phyloP scores from a whole-genome alignment of 352 stramenopile species.

The Globisporangium abappressorium region DNA sequence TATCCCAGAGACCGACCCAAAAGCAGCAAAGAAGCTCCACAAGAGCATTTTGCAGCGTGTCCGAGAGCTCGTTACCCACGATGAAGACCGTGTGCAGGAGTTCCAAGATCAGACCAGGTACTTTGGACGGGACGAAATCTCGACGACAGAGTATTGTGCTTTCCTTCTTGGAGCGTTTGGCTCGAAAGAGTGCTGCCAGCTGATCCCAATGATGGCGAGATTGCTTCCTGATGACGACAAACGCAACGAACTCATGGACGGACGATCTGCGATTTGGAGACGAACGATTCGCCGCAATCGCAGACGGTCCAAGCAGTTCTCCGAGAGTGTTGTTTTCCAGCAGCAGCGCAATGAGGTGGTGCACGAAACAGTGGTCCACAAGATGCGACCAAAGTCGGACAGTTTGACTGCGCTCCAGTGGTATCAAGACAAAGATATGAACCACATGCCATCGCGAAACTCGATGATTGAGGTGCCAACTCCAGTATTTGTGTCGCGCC shows the following conservation, averaged over 20 bases:
- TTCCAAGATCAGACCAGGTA: slow-evolving; percentile 81
- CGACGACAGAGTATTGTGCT: slow-evolving; percentile 71
- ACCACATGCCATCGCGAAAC: slow-evolving; percentile 9
- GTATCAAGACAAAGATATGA: slow-evolving; percentile 12
- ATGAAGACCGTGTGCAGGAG: slow-evolving; percentile 73
- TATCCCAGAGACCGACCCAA: slow-evolving; percentile 47
- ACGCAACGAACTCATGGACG: slow-evolving; percentile 55
- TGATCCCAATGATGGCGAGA: slow-evolving; percentile 71
- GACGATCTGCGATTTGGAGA: slow-evolving; percentile 58
- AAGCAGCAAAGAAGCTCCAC: slow-evolving; percentile 66
- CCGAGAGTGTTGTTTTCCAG: slow-evolving; percentile 65
- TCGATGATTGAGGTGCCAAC: slow-evolving; percentile 39
- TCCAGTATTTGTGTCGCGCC: neutral
- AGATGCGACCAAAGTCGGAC: slow-evolving; percentile 51
- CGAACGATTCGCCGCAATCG: slow-evolving; percentile 57
- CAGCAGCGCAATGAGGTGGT: slow-evolving; percentile 51
- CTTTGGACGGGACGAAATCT: slow-evolving; percentile 65
- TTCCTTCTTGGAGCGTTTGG: slow-evolving; percentile 71
- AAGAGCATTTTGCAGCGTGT: slow-evolving; percentile 70
- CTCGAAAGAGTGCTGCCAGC: slow-evolving; percentile 60
- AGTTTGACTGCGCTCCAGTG: slow-evolving; percentile 25
- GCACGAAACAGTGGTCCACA: slow-evolving; percentile 23
- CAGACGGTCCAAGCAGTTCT: slow-evolving; percentile 78
- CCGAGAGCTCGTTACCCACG: slow-evolving; percentile 49
- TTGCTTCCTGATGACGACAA: slow-evolving; percentile 68